Evolutionary conservation across 305 asterid genomes (phyloP).

Genomic region (Fraxinus angustifolia): DNA sequence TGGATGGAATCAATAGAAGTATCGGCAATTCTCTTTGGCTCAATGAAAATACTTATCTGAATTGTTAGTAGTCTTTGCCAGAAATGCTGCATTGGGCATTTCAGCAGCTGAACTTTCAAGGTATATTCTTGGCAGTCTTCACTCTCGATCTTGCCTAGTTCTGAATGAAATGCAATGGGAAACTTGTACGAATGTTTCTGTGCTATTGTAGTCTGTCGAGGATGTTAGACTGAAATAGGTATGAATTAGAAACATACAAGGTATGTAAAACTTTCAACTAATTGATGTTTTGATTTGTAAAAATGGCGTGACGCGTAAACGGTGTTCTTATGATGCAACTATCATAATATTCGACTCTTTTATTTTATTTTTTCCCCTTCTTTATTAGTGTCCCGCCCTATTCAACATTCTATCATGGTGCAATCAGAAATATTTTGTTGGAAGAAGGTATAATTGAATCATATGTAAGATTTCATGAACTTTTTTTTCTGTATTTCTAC

Average conservation of each 20-base stretch:
- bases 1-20: constrained; percentile 31
- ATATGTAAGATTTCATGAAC: background rate
- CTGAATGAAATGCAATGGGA: constrained; percentile 8
- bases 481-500: background rate
- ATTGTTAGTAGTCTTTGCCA: constrained; percentile 35
- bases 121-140: background rate
- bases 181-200: constrained; percentile 20
- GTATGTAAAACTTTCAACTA: constrained; percentile 13
- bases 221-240: constrained; percentile 34
- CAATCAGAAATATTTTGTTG: background rate
- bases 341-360: background rate
- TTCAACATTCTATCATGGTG: background rate
- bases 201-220: constrained; percentile 8
- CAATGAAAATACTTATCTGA: constrained; percentile 35
- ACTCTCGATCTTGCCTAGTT: constrained; percentile 22
- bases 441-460: background rate
- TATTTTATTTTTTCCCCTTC: background rate
- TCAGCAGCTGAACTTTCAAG: constrained; percentile 20
- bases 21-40: constrained; percentile 34
- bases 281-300: background rate
- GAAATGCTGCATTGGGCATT: constrained; percentile 31
- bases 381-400: background rate
- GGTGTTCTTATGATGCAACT: background rate
- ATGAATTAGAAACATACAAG: constrained; percentile 32
- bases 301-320: background rate